Base-by-base conservation (phyloP, 306 rosid species). In the Casuarina equisetifolia region DNA sequence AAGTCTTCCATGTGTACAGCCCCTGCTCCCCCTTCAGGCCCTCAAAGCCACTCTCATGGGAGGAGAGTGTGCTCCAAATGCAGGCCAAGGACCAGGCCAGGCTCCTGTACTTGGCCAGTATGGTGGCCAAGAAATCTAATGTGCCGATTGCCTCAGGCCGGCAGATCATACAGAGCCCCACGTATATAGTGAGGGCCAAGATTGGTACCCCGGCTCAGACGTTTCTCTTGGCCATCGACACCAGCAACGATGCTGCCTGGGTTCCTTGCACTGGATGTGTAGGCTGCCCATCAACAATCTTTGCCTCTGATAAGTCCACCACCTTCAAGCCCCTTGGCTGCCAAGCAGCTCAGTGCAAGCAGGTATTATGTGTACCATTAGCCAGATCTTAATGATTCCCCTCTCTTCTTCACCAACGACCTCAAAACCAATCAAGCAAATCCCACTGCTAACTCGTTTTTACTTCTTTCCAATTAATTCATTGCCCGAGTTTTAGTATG, bases 171-270 rank as follows among this genome's bases (percentile, higher is more conserved):
- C 97, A 92, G 78, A 95, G 91, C 84, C 92, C 99, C 1, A 85
- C 96, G 0, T 95, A 91, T 80, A 88, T 95, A 39, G 96, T 95
- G 2, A 78, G 82, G 38, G 89, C 93, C 53, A 87, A 77, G 64
- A 81, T 95, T 46, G 99, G 99, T 0, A 91, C 96, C 0, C 99
- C 99, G 0, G 69, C 94, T 51, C 99, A 92, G 82, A 92, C 88
- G 11, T 48, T 95, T 73, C 92, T 95, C 17, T 0, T 95, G 86
- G 97, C 99, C 54, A 72, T 95, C 71, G 99, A 95, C 35, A 95
- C 97, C 2, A 92, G 92, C 84, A 95, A 74, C 58, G 99, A 95
- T 79, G 91, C 87, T 52, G 97, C 97, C 1, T 95, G 97, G 99
- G 53, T 92, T 8, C 99, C 99, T 57, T 95, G 97, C 38, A 46